Percentiles rank a stretch among this genome's conserved stretches.
These are phyloP conservation scores for Penicillium crustosum DNA, from an alignment of 2,329 filamentous ascomycete genomes.

Conservation along the genomic window DNA sequence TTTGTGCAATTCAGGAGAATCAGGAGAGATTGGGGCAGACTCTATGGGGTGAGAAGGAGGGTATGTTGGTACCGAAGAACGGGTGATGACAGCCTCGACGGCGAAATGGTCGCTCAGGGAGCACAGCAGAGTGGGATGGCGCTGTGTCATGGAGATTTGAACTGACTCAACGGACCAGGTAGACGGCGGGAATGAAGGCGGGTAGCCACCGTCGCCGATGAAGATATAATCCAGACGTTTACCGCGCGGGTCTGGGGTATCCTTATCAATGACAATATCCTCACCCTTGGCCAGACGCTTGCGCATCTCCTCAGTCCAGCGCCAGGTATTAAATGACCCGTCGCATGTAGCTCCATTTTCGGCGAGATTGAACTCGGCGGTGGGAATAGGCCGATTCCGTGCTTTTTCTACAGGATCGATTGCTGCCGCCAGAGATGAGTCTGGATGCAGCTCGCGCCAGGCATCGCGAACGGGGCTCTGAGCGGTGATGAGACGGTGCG, in stretches of 20 bases:
- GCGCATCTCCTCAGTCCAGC: constrained; percentile 73
- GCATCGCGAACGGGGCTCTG: constrained; percentile 76
- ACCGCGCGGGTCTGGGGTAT: constrained; percentile 68
- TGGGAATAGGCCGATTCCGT: constrained; percentile 67
- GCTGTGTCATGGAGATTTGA: constrained; percentile 75
- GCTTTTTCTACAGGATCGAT: constrained; percentile 66
- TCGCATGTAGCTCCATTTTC: constrained; percentile 89
- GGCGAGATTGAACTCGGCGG: constrained; percentile 71
- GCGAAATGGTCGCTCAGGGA: constrained; percentile 95
- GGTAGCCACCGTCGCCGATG: constrained; percentile 57
- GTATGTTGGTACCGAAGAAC: constrained; percentile 27
- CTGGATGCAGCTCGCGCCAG: constrained; percentile 81
- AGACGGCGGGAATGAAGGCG: constrained; percentile 30
- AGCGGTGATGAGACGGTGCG: constrained; percentile 77
- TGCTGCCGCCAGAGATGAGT: constrained; percentile 75
- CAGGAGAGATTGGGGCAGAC: constrained; percentile 3
- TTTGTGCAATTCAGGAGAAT: constrained; percentile 17
- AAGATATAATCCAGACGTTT: constrained; percentile 96
- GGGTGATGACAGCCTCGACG: constrained; percentile 73
- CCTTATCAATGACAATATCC: constrained; percentile 63
- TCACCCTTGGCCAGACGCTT: constrained; percentile 66
- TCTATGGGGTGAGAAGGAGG: constrained; percentile 6
- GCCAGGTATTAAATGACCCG: constrained; percentile 85
- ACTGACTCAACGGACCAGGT: constrained; percentile 70
- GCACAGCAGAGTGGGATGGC: constrained; percentile 77